Conservation (phyloP, 2,329 filamentous ascomycete genomes). For the Rutstroemia sp. region DNA sequence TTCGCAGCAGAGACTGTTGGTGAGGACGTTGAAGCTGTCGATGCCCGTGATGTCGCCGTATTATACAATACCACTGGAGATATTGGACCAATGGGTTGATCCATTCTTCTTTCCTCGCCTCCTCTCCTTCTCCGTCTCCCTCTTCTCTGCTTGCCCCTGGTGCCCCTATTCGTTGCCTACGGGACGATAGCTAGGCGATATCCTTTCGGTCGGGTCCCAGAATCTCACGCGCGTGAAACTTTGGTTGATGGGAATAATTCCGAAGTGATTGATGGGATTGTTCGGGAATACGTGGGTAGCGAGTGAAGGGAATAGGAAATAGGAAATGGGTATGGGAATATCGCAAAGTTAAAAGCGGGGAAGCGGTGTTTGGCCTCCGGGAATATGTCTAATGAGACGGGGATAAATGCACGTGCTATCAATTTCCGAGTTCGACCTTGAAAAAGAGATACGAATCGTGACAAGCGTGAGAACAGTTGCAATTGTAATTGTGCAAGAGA, state of each 20-base stretch:
- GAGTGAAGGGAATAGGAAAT: not conserved
- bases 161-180: not conserved
- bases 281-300: conserved; percentile 19
- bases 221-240: not conserved
- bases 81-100: conserved; percentile 7
- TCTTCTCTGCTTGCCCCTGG: not conserved
- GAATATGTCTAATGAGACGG: no score
- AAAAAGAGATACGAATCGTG: no score
- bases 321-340: no score
- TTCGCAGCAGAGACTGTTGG: conserved; percentile 17
- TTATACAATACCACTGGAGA: conserved; percentile 14
- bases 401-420: no score
- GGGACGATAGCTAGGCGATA: not conserved
- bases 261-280: not conserved
- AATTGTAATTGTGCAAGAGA: no score
- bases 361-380: no score
- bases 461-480: no score
- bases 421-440: no score
- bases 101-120: conserved; percentile 8
- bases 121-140: not conserved
- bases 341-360: no score
- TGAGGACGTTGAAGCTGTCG: conserved; percentile 8
- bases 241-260: conserved; percentile 29
- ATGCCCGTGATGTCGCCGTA: conserved; percentile 7
- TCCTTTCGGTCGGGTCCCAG: not conserved